Percentiles rank a stretch among this genome's conserved stretches.
Conservation (phyloP, 257 asterid species). For the Capsicum pubescens region DNA sequence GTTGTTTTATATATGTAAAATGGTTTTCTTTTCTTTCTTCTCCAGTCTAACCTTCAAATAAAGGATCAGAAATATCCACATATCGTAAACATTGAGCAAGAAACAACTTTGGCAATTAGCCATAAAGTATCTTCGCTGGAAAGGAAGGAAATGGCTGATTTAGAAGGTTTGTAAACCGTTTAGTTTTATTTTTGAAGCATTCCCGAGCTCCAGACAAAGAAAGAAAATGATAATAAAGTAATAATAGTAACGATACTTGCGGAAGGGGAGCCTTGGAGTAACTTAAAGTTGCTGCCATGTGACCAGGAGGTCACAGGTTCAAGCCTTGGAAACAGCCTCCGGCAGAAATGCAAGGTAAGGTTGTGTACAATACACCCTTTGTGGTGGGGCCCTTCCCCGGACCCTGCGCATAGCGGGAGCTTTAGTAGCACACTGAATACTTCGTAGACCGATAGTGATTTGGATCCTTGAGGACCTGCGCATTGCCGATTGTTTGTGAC, state of each 20-base stretch:
- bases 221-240: not conserved
- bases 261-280: no score
- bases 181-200: not conserved
- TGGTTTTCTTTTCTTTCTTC: constrained; percentile 31
- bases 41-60: constrained; percentile 64
- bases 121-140: constrained; percentile 47
- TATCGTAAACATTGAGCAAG: constrained; percentile 72
- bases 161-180: constrained; percentile 65
- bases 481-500: not conserved
- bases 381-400: no score
- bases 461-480: not conserved
- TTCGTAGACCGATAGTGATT: not conserved
- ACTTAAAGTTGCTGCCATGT: no score
- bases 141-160: constrained; percentile 63
- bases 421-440: no score
- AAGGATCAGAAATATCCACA: constrained; percentile 81
- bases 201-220: not conserved
- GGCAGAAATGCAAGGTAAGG: no score
- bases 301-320: no score
- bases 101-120: constrained; percentile 41
- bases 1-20: constrained; percentile 29
- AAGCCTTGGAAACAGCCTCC: no score
- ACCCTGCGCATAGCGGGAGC: no score
- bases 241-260: not conserved
- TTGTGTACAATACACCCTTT: no score